Conservation (phyloP, 2,329 filamentous ascomycete species). For the Xylariaceae sp. region DNA sequence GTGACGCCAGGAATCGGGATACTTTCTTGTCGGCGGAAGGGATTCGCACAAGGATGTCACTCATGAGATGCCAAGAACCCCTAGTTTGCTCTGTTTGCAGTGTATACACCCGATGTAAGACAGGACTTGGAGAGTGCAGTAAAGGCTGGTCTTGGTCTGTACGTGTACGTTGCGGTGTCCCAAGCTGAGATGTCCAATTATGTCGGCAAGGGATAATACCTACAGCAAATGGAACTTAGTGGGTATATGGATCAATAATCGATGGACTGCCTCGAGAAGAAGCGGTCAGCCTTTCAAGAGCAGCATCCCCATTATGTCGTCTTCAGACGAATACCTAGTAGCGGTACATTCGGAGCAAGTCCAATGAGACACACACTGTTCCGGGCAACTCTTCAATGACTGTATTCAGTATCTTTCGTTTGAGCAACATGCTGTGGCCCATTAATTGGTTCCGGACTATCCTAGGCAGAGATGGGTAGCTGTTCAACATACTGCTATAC, state of each 20-base stretch:
- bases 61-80: neutral
- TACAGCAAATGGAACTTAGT: neutral
- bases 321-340: neutral
- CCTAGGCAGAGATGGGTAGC: neutral
- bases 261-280: constrained; percentile 3
- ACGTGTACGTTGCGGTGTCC: neutral
- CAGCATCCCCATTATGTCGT: neutral
- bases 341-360: no score
- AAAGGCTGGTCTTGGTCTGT: neutral
- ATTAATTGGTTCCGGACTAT: neutral
- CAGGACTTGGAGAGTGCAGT: constrained; percentile 5
- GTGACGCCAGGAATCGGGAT: neutral
- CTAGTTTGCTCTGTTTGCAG: neutral
- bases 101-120: neutral
- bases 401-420: neutral
- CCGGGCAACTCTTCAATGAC: no score
- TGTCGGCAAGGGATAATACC: neutral
- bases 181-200: constrained; percentile 1
- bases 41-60: constrained; percentile 17
- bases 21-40: constrained; percentile 1
- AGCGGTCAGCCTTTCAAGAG: constrained; percentile 13
- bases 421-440: neutral
- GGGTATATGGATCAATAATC: neutral
- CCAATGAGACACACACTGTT: no score
- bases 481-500: neutral